Percentiles rank a stretch among this genome's conserved stretches.
Evolutionary conservation across 441 rosid genomes (phyloP).

Genomic region (Erodium chrysanthum): DNA sequence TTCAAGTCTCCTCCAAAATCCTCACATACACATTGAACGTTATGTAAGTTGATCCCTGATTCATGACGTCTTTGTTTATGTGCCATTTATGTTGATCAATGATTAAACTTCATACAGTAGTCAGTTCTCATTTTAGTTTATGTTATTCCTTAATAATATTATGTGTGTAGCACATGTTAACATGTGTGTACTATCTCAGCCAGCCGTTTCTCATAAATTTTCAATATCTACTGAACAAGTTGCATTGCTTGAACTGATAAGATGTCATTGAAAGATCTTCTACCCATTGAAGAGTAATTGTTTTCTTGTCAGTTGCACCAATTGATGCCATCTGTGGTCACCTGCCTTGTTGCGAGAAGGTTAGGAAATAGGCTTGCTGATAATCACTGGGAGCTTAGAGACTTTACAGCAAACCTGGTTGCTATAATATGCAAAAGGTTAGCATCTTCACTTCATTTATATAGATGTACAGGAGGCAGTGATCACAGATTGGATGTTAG

Average conservation of each 20-base stretch:
- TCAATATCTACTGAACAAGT: no score
- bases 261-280: constrained; percentile 12
- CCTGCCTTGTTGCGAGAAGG: constrained; percentile 88
- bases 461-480: neutral
- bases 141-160: no score
- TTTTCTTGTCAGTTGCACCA: constrained; percentile 75
- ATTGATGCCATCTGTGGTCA: constrained; percentile 96
- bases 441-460: neutral
- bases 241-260: neutral
- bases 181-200: no score
- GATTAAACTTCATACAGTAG: neutral
- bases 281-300: constrained; percentile 25
- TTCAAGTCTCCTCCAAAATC: constrained; percentile 70
- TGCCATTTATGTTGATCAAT: neutral
- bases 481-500: constrained; percentile 2
- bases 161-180: no score
- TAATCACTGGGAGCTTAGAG: constrained; percentile 96
- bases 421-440: constrained; percentile 87
- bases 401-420: constrained; percentile 70
- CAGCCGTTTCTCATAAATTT: no score
- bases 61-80: no score
- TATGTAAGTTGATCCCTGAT: constrained; percentile 53
- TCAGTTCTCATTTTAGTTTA: no score
- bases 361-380: constrained; percentile 81
- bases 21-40: constrained; percentile 80